Evolutionary conservation across 352 stramenopile genomes (phyloP).

Genomic region (Phytophthora tentaculata): DNA sequence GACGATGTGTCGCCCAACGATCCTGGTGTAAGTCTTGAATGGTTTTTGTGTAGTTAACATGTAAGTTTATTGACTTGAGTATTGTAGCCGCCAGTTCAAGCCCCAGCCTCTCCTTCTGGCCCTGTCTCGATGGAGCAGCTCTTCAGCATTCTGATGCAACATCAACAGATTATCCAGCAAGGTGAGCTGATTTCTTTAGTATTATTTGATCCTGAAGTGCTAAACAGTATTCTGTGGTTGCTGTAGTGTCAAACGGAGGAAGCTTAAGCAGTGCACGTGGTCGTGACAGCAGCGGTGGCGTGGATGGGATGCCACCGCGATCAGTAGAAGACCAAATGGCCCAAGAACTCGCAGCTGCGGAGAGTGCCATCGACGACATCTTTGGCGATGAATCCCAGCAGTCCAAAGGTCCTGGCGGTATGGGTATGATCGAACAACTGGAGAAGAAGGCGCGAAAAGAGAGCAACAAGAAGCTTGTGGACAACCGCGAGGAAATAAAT

Average conservation of each 20-base stretch:
- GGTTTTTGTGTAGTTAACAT: neutral
- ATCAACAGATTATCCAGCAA: constrained; percentile 90
- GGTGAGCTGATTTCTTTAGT: constrained; percentile 35
- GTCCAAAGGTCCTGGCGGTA: constrained; percentile 66
- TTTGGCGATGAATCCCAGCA: constrained; percentile 84
- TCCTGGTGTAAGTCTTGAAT: constrained; percentile 55
- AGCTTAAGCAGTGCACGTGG: constrained; percentile 29
- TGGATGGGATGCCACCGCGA: constrained; percentile 28
- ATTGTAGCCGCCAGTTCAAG: constrained; percentile 46
- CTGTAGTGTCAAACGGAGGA: constrained; percentile 55
- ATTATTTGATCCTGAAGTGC: constrained; percentile 4
- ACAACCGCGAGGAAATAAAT: constrained; percentile 73
- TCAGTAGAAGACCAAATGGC: constrained; percentile 89
- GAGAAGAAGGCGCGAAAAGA: constrained; percentile 88
- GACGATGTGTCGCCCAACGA: constrained; percentile 85
- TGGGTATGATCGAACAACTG: constrained; percentile 89
- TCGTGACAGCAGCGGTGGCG: constrained; percentile 21
- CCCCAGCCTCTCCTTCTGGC: constrained; percentile 29
- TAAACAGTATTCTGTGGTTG: neutral
- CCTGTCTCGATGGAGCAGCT: constrained; percentile 87
- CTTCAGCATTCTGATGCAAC: constrained; percentile 88
- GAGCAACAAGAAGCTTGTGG: constrained; percentile 89
- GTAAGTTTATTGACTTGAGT: neutral
- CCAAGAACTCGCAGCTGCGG: constrained; percentile 74
- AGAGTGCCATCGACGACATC: constrained; percentile 85